Evolutionary conservation across 1,139 yeast genomes (phyloP).

Genomic region (Diutina sp.): DNA sequence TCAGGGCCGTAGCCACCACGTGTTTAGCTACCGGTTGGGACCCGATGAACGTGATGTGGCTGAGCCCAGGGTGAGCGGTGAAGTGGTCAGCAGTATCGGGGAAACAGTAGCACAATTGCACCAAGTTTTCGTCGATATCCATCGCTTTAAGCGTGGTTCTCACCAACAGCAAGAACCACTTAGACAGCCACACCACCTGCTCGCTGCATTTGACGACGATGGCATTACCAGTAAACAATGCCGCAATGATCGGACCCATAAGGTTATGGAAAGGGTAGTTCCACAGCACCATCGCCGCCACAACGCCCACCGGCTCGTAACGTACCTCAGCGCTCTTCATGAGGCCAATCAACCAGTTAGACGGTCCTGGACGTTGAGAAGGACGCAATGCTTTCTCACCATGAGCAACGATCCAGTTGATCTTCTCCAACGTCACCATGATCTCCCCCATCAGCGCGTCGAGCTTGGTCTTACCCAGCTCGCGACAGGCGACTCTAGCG

Average conservation of each 20-base stretch:
- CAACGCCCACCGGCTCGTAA: slow-evolving; percentile 85
- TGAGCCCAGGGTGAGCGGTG: slow-evolving; percentile 68
- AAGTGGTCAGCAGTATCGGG: slow-evolving; percentile 80
- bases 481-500: slow-evolving; percentile 89
- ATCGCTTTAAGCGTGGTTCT: slow-evolving; percentile 59
- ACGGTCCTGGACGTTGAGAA: slow-evolving; percentile 76
- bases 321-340: slow-evolving; percentile 91
- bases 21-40: slow-evolving; percentile 88
- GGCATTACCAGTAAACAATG: slow-evolving; percentile 83
- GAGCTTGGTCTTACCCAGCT: slow-evolving; percentile 88
- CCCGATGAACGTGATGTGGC: slow-evolving; percentile 90
- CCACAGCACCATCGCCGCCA: slow-evolving; percentile 90
- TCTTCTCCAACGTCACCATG: slow-evolving; percentile 83
- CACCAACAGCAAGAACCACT: slow-evolving; percentile 58
- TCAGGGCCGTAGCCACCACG: slow-evolving; percentile 72
- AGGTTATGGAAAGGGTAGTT: slow-evolving; percentile 91
- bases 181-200: slow-evolving; percentile 90
- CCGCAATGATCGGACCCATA: slow-evolving; percentile 83
- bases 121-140: slow-evolving; percentile 67
- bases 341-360: slow-evolving; percentile 48
- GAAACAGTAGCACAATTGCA: slow-evolving; percentile 69
- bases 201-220: slow-evolving; percentile 89
- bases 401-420: slow-evolving; percentile 77
- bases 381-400: slow-evolving; percentile 66
- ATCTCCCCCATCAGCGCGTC: slow-evolving; percentile 96